Base-by-base conservation (phyloP, 2,329 filamentous ascomycete genomes). In the Dothidotthia symphoricarpi region DNA sequence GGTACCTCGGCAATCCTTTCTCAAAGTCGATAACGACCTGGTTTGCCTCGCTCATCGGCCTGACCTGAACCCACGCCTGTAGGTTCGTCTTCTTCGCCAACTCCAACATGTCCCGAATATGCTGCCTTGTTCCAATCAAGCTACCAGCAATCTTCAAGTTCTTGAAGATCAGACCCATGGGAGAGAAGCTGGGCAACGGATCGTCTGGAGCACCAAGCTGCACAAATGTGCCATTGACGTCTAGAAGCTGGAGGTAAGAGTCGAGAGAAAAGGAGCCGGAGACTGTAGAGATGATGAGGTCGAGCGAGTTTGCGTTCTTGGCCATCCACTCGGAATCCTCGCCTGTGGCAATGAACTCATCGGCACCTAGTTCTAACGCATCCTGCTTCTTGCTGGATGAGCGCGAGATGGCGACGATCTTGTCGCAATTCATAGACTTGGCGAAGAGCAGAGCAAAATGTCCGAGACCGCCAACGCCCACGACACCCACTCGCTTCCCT, bases 401-500 rank as follows among this genome's bases (percentile, higher is more conserved):
- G 45, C 83, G 78, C 6, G 80, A 82, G 49, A 86, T 77, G 7
- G 78, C 82, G 15, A 82, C 80, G 10, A 83, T 76, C 6, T 78
- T 75, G 38, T 86, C 81, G 16, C 81, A 82, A 8, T 81, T 82
- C 1, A 91, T 69, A 1, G 86, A 86, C 51, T 77, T 81, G 1
- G 84, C 81, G 64, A 80, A 88, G 43, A 88, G 71, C 12, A 90
- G 59, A 1, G 77, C 86, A 47, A 88, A 80, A 59, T 90, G 85
- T 0, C 85, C 85, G 0, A 89, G 69, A 1, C 86, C 85, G 15
- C 86, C 86, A 8, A 88, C 71, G 41, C 86, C 86, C 4, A 88
- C 79, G 37, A 89, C 78, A 33, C 77, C 85, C 12, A 89, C 81
- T 67, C 86, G 86, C 72, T 86, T 87, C 43, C 87, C 87, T 1